Base-by-base conservation (phyloP, 192 early-diverging fungal genomes). In the Coemansia sp. region DNA sequence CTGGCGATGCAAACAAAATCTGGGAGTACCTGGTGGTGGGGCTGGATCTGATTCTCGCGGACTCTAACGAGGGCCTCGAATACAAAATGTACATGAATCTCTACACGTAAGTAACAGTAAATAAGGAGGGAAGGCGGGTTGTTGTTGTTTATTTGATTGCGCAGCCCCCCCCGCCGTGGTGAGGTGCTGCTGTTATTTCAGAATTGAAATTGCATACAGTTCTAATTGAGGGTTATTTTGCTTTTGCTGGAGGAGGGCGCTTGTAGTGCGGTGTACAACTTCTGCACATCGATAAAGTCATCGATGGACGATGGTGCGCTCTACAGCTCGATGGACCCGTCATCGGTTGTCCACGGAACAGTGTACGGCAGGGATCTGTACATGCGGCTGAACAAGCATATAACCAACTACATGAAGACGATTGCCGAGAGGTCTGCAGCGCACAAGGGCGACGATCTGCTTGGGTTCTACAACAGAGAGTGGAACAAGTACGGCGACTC, bases 401-500 rank as follows among this genome's bases (percentile, higher is more conserved):
- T 90, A 10, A 65, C 80, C 63, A 56, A 77, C 42, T 86, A 86
- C 63, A 81, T 92, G 73, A 40, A 61, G 6, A 38, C 19, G 9
- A 76, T 92, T 0, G 72, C 69, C 39, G 47, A 85, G 64, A 84
- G 87, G 61, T 89, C 92, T 11, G 85, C 85, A 53, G 73, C 84
- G 44, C 79, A 84, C 54, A 86, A 84, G 71, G 95, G 95, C 74
- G 94, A 94, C 40, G 86, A 86, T 9, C 85, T 98, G 59, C 85
- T 98, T 61, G 83, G 84, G 12, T 97, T 90, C 68, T 98, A 98
- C 78, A 94, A 92, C 56, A 83, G 79, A 50, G 88, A 96, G 74
- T 99, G 97, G 97, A 81, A 80, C 45, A 87, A 91, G 73, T 99
- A 92, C 72, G 96, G 94, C 12, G 85, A 87, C n/a, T 92, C 94